phyloP scores from a whole-genome alignment of 2,329 filamentous ascomycete species.

The Bipolaris gigantea region DNA sequence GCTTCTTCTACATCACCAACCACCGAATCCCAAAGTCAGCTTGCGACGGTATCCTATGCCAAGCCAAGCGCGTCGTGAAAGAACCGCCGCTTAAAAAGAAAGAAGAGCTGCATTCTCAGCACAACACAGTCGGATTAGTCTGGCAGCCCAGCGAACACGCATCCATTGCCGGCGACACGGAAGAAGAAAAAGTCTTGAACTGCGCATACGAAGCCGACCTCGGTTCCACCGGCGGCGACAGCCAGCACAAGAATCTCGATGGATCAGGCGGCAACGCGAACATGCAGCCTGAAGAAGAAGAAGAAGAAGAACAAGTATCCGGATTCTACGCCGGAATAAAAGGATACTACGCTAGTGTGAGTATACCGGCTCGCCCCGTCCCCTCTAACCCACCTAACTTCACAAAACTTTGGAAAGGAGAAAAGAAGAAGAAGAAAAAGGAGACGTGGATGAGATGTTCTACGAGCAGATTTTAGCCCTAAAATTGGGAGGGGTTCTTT shows the following conservation, averaged over 20 bases:
- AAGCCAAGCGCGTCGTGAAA: conserved; percentile 45
- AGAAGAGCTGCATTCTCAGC: conserved; percentile 44
- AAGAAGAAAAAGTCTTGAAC: conserved; percentile 50
- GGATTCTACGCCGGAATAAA: conserved; percentile 45
- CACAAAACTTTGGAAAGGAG: no score
- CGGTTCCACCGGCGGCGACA: conserved; percentile 47
- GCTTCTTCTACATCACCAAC: conserved; percentile 49
- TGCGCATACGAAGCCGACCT: conserved; percentile 48
- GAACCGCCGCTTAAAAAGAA: conserved; percentile 39
- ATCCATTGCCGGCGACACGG: conserved; percentile 45
- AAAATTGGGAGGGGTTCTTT: no score
- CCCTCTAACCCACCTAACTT: no score
- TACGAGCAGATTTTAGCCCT: no score
- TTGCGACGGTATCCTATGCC: conserved; percentile 37
- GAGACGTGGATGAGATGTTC: no score
- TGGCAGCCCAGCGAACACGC: conserved; percentile 49
- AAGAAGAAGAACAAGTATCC: conserved; percentile 43
- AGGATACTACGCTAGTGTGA: conserved; percentile 40
- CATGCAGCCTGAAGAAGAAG: conserved; percentile 45
- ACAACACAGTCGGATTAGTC: conserved; percentile 46
- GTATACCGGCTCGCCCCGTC: background rate
- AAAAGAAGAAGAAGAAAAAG: no score
- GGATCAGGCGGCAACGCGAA: conserved; percentile 43
- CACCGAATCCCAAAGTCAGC: conserved; percentile 39
- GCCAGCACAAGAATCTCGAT: conserved; percentile 47